Conservation (phyloP, 352 stramenopile species). For the Phytophthora megakarya region DNA sequence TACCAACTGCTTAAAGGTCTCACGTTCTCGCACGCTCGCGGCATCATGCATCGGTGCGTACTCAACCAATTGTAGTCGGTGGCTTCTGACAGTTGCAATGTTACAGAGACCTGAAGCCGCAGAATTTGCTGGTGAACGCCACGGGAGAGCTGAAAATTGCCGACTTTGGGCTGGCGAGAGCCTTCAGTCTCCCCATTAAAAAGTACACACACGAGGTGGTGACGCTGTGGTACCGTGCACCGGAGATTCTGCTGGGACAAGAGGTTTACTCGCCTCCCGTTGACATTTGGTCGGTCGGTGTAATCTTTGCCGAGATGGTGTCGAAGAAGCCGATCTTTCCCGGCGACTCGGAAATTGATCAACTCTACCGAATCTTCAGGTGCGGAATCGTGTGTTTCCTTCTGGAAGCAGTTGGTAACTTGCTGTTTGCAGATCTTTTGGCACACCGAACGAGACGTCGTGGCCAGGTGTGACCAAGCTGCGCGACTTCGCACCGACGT, state of each 20-base stretch:
- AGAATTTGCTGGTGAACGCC: conserved; percentile 96
- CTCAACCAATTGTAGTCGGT: background rate
- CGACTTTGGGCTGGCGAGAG: conserved; percentile 98
- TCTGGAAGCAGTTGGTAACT: background rate
- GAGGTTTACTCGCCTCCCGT: conserved; percentile 86
- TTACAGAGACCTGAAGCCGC: conserved; percentile 96
- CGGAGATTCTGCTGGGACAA: conserved; percentile 97
- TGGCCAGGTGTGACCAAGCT: conserved; percentile 97
- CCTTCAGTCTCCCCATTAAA: conserved; percentile 97
- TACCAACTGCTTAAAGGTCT: conserved; percentile 89
- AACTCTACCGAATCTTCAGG: conserved; percentile 89
- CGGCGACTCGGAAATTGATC: conserved; percentile 86
- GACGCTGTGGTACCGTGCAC: conserved; percentile 98
- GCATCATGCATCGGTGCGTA: conserved; percentile 86
- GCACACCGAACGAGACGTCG: conserved; percentile 95
- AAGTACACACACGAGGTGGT: conserved; percentile 99
- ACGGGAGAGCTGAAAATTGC: conserved; percentile 97
- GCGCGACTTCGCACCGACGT: conserved; percentile 94
- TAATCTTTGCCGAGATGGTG: conserved; percentile 89
- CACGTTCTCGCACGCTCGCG: conserved; percentile 86
- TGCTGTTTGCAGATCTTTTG: conserved; percentile 71
- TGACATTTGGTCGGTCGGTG: conserved; percentile 89
- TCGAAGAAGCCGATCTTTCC: conserved; percentile 84
- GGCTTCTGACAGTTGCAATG: too few relatives aligned
- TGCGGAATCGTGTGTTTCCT: conserved; percentile 19